Base-by-base conservation (phyloP, 305 asterid genomes). In the Striga hermonthica region DNA sequence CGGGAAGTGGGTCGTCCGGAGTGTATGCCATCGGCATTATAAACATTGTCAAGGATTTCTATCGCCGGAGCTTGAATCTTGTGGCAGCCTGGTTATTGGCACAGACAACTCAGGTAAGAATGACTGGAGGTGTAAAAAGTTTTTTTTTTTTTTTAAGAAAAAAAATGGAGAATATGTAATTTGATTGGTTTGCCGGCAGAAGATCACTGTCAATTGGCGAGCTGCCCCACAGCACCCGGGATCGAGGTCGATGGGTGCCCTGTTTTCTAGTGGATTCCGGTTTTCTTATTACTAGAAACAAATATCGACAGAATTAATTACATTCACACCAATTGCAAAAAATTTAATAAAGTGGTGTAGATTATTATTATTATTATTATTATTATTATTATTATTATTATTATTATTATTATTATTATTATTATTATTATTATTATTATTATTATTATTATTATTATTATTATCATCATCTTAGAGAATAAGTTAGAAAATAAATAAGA, bases 221-320 rank as follows among this genome's bases (percentile, higher is more conserved):
- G 50, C 0, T 88, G 96, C 69, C 96, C 96, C 0, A 78, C 91
- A 0, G 91, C 83, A 0, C 84, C 84, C 0, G 96, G 95, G 1
- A 14, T 88, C 0, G 48, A 13, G 45, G 83, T 50, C 31, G 3
- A 58, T 41, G 87, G 83, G 3, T 85, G 93, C 72, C 87, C 89
- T 5, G 84, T 81, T 67, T 57, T 37, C 45, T 76, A 65, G 37
- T 7, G n/a, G n/a, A 55, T 10, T 28, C 9, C 64, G 3, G 37
- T 10, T n/a, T n/a, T n/a, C n/a, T n/a, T n/a, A n/a, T n/a, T n/a
- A 36, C 9, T n/a, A 36, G 6, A 9, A 11, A 38, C 35, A 16
- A 60, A 12, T 4, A 22, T n/a, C 9, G 60, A 14, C 16, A 15
- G 6, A 57, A 11, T 1, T 57, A 28, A 44, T 44, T 11, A 9